Conservation (phyloP, 176 grass and related monocot species). For the Aegilops longissima region DNA sequence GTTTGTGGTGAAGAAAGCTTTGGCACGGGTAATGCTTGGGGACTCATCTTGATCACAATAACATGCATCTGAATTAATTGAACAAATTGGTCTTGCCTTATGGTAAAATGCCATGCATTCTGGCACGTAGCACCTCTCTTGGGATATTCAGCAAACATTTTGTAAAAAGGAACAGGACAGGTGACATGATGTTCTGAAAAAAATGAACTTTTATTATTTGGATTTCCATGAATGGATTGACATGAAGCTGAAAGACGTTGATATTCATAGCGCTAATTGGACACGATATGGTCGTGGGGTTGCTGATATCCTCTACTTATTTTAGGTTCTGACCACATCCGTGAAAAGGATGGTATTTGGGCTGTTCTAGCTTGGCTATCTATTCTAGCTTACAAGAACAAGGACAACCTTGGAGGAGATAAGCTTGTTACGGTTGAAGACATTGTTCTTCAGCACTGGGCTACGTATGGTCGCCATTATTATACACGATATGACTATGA, state of each 20-base stretch:
- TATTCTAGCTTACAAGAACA: conserved; percentile 95
- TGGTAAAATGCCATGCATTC: conserved; percentile 1
- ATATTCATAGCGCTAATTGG: background rate
- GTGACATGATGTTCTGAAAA: background rate
- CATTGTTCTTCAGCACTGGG: conserved; percentile 93
- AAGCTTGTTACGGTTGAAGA: conserved; percentile 88
- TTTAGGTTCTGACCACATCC: conserved; percentile 97
- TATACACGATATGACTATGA: conserved; percentile 99
- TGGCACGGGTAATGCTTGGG: conserved; percentile 77
- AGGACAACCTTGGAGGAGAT: conserved; percentile 78
- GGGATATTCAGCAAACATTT: background rate
- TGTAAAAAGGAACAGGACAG: background rate
- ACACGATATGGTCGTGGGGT: background rate
- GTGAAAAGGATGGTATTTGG: conserved; percentile 99
- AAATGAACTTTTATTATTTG: background rate
- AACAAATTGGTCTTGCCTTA: background rate
- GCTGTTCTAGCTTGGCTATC: conserved; percentile 99
- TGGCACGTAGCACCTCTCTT: background rate
- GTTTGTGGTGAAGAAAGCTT: conserved; percentile 99
- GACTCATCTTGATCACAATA: background rate
- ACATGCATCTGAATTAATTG: background rate
- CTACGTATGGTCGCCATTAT: conserved; percentile 94
- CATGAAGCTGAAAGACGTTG: background rate
- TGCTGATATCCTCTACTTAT: conserved; percentile 24
- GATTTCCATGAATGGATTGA: background rate